A percentile compares a stretch with the other conserved stretches of the same genome.
Conservation (phyloP, 2,329 filamentous ascomycete genomes). For the Neospermospora avenae region DNA sequence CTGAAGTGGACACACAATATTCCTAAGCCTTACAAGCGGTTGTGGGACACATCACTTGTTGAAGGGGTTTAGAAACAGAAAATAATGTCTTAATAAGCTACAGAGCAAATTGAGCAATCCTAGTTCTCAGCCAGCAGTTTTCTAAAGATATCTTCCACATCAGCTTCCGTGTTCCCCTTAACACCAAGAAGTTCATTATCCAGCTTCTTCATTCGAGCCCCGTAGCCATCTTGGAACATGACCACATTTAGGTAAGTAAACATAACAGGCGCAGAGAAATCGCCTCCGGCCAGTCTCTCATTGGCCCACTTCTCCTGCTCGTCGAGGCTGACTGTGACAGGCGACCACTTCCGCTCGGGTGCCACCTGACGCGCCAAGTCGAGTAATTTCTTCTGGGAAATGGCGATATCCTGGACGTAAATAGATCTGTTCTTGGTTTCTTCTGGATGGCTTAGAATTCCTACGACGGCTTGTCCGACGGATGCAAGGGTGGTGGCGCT, state of each 20-base stretch:
- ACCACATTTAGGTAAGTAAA: constrained; percentile 35
- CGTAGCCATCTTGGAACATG: constrained; percentile 37
- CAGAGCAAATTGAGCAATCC: not conserved
- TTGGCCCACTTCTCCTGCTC: constrained; percentile 22
- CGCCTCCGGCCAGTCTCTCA: constrained; percentile 26
- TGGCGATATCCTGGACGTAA: constrained; percentile 42
- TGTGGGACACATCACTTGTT: not conserved
- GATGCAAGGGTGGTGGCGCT: constrained; percentile 46
- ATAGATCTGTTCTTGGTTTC: constrained; percentile 52
- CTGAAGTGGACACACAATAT: not conserved
- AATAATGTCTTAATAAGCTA: not conserved
- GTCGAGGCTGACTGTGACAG: constrained; percentile 13
- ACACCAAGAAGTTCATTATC: constrained; percentile 45
- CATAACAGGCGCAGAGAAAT: constrained; percentile 34
- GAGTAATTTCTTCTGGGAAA: constrained; percentile 43
- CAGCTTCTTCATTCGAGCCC: constrained; percentile 36
- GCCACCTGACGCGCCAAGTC: constrained; percentile 36
- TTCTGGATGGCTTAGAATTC: constrained; percentile 45
- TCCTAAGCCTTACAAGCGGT: too few species aligned
- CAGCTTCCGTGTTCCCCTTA: constrained; percentile 40
- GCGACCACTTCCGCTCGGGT: constrained; percentile 31
- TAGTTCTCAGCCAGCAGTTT: constrained; percentile 7
- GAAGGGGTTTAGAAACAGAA: not conserved
- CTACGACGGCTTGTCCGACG: constrained; percentile 47
- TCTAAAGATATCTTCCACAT: constrained; percentile 37